Evolutionary conservation across 2,329 filamentous ascomycete genomes (phyloP).

Genomic region (Seiridium cupressi): DNA sequence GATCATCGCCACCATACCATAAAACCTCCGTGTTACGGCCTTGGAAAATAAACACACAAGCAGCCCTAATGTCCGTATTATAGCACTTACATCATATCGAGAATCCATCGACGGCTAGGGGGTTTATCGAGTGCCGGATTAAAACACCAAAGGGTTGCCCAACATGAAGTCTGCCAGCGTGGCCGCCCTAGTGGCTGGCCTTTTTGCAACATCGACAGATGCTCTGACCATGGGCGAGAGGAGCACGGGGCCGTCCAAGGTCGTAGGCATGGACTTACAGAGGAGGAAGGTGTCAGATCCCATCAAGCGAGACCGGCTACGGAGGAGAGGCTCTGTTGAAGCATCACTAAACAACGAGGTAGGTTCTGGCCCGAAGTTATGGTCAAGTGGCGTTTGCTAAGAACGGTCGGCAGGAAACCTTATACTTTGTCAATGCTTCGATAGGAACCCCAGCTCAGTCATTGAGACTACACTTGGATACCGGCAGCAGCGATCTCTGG

Average conservation of each 20-base stretch:
- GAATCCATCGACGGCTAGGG: constrained; percentile 12
- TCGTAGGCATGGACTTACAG: constrained; percentile 45
- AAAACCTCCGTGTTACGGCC: constrained; percentile 10
- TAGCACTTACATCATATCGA: constrained; percentile 13
- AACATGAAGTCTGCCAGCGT: constrained; percentile 19
- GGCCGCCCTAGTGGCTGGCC: constrained; percentile 22
- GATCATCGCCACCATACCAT: constrained; percentile 9
- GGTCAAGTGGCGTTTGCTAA: constrained; percentile 17
- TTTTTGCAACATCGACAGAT: constrained; percentile 20
- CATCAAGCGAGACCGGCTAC: constrained; percentile 40
- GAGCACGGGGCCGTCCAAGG: constrained; percentile 31
- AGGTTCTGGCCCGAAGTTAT: constrained; percentile 14
- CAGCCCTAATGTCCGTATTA: constrained; percentile 16
- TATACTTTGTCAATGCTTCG: constrained; percentile 64
- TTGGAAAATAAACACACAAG: not conserved
- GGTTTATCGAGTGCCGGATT: not conserved
- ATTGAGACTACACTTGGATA: constrained; percentile 62
- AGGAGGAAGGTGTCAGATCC: constrained; percentile 39
- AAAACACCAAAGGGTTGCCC: not conserved
- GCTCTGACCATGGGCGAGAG: constrained; percentile 23
- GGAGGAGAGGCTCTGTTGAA: constrained; percentile 41
- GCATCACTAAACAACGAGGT: constrained; percentile 57
- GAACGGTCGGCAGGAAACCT: constrained; percentile 44
- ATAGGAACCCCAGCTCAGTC: constrained; percentile 61
- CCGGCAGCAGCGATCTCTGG: constrained; percentile 69